Percentiles rank a stretch among this genome's conserved stretches.
These are phyloP conservation scores for Linnemannia zychae DNA, from an alignment of 192 early-diverging fungal species.

Conservation along the genomic window DNA sequence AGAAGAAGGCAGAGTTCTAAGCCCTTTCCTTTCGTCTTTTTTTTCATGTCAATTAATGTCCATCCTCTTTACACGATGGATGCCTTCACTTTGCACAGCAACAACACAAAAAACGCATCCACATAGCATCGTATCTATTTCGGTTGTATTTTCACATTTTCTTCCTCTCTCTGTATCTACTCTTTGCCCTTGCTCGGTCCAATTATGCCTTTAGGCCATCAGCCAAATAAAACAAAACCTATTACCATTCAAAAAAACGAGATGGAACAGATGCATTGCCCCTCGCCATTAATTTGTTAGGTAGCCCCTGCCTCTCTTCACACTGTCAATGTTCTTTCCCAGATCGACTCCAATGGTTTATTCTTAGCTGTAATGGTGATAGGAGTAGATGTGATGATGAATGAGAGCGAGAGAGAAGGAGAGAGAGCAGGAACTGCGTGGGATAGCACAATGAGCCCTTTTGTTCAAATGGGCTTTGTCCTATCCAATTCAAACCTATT, in stretches of 20 bases:
- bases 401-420: not conserved
- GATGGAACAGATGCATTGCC: not conserved
- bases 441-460: not conserved
- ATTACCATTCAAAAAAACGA: too few relatives aligned
- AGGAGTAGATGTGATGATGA: not conserved
- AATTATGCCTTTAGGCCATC: not conserved
- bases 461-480: not conserved
- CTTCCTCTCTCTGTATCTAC: not conserved
- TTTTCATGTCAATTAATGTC: not conserved
- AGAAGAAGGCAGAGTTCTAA: slow-evolving; percentile 33
- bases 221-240: not conserved
- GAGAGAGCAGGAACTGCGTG: not conserved
- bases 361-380: slow-evolving; percentile 1
- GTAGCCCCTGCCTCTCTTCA: not conserved
- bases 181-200: not conserved
- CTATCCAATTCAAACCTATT: not conserved
- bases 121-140: slow-evolving; percentile 2
- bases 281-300: not conserved
- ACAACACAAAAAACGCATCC: slow-evolving; percentile 7
- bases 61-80: not conserved
- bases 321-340: not conserved
- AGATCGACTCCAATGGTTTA: not conserved
- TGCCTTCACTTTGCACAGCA: not conserved
- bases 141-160: not conserved
- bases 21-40: not conserved